Base-by-base conservation (phyloP, 2,329 filamentous ascomycete species). In the Nigrospora osmanthi region DNA sequence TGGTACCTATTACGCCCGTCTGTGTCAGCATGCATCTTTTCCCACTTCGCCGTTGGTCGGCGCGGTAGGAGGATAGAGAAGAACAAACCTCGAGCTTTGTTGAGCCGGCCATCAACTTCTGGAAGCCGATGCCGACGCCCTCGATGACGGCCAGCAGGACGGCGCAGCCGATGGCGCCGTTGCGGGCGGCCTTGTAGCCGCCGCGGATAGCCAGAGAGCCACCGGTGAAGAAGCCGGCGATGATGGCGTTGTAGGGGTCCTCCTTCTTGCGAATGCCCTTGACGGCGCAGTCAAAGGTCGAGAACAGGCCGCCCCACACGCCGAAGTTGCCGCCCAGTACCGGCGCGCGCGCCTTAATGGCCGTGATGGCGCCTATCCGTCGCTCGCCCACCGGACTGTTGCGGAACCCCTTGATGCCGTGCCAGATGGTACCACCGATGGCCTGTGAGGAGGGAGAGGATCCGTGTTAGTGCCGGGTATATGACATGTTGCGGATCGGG, bases 251-350 rank as follows among this genome's bases (percentile, higher is more conserved):
- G 73, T 89, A 97, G 13, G 93, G 89, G 65, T 97, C 93, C 68
- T 98, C 93, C 83, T 96, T 97, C 76, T 93, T 88, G 53, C 89
- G 76, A 46, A 91, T 73, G 47, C 91, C 91, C 76, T 97, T 98
- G 50, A 96, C 87, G 17, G 90, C 87, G 73, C 93, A 98, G 71
- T 98, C 93, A 61, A 91, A 97, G 50, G 89, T 94, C 58, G 83
- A 89, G 76, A 97, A 97, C 47, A 97, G 73, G 54, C 93, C 93
- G 63, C 93, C 91, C 91, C 93, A 97, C 46, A 95, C 89, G 58
- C 91, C 91, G 59, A 97, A 98, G 75, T 98, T 98, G 60, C 93
- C 93, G 61, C 93, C 93, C 40, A 97, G 79, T 32, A 97, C 91
- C 3, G 93, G 93, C 36, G 93, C 93, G 63, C 93, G 86, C 63